Evolutionary conservation across 1,284 basidiomycete genomes (phyloP).

Genomic region (Agroathelia rolfsii): DNA sequence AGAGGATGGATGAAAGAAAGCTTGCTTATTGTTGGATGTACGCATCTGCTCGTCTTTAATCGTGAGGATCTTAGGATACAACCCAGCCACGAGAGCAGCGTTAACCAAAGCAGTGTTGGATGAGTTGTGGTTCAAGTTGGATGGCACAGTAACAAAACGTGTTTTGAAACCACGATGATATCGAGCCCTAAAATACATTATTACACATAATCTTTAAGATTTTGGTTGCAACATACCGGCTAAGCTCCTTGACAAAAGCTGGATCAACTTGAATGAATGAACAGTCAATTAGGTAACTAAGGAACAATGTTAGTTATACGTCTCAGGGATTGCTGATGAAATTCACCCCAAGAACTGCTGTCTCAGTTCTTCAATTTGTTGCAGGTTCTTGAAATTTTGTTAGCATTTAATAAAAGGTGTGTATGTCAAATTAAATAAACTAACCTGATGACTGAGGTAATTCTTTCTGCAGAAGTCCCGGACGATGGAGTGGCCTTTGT

Average conservation of each 20-base stretch:
- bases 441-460: slow-evolving; percentile 80
- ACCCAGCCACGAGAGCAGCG: slow-evolving; percentile 77
- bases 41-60: slow-evolving; percentile 71
- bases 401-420: too few species aligned
- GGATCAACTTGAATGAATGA: slow-evolving; percentile 71
- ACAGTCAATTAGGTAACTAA: slow-evolving; percentile 78
- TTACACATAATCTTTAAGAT: too few species aligned
- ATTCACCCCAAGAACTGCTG: slow-evolving; percentile 82
- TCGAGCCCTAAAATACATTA: too few species aligned
- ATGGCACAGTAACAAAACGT: slow-evolving; percentile 71
- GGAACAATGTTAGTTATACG: too few species aligned
- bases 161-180: slow-evolving; percentile 66
- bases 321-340: too few species aligned
- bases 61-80: slow-evolving; percentile 87
- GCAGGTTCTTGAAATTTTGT: slow-evolving; percentile 83
- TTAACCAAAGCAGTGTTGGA: slow-evolving; percentile 59
- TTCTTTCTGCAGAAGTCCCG: slow-evolving; percentile 77
- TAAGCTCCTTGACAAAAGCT: slow-evolving; percentile 63
- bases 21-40: slow-evolving; percentile 81
- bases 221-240: slow-evolving; percentile 54
- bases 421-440: too few species aligned
- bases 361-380: slow-evolving; percentile 94
- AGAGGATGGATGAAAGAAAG: slow-evolving; percentile 87
- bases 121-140: slow-evolving; percentile 65
- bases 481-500: slow-evolving; percentile 45